phyloP scores from a whole-genome alignment of 345 rosid species.

The Pugionium dolabratum region DNA sequence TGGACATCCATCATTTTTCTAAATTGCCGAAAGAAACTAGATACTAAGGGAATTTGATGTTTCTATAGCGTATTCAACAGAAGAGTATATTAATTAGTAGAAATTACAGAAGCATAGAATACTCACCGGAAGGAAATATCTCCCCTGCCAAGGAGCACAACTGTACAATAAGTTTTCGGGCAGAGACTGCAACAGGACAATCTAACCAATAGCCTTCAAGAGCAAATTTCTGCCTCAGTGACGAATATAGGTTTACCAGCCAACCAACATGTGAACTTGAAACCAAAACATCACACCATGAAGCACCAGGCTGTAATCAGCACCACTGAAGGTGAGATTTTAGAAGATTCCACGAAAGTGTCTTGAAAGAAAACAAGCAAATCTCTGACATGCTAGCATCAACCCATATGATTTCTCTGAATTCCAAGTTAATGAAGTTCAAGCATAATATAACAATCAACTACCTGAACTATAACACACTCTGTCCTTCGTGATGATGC shows the following conservation, averaged over 20 bases:
- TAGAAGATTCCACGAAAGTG: conserved; percentile 21
- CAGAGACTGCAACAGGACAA: conserved; percentile 90
- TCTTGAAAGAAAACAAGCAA: conserved; percentile 20
- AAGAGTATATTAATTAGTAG: conserved; percentile 18
- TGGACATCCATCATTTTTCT: conserved; percentile 21
- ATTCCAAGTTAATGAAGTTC: conserved; percentile 22
- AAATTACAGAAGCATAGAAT: conserved; percentile 26
- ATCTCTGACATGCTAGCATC: conserved; percentile 28
- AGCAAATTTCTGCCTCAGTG: conserved; percentile 78
- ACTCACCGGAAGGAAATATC: conserved; percentile 76
- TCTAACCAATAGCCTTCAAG: conserved; percentile 78
- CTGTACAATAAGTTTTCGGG: conserved; percentile 91
- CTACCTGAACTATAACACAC: conserved; percentile 82
- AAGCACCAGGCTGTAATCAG: conserved; percentile 85
- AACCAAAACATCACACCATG: conserved; percentile 85
- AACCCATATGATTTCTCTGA: conserved; percentile 17
- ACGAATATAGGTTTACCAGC: conserved; percentile 72
- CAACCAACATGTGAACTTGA: conserved; percentile 88
- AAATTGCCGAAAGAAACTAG: conserved; percentile 19
- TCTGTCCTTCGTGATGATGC: conserved; percentile 61
- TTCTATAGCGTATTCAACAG: conserved; percentile 20
- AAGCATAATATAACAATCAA: conserved; percentile 8
- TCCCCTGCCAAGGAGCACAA: conserved; percentile 85
- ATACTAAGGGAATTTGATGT: conserved; percentile 13
- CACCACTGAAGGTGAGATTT: conserved; percentile 33